phyloP scores from a whole-genome alignment of 192 early-diverging fungal genomes.

The Coemansia sp. region DNA sequence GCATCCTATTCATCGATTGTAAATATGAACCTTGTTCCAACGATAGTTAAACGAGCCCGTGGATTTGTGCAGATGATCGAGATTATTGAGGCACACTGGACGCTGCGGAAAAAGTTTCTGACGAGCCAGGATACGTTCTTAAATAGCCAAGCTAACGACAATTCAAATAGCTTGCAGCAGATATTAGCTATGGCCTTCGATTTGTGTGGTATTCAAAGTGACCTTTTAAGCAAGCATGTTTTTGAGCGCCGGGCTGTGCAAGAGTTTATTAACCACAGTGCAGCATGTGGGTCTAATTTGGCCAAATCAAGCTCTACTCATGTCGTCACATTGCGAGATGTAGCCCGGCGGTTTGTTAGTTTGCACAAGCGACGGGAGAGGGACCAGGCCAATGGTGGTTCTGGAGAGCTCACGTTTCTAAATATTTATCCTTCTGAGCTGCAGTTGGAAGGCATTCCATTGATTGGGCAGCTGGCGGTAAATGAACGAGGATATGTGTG shows the following conservation, averaged over 20 bases:
- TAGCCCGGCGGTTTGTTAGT: slow-evolving; percentile 16
- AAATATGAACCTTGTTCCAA: slow-evolving; percentile 2
- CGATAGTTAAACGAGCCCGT: slow-evolving; percentile 3
- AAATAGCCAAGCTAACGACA: background rate
- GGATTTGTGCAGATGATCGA: slow-evolving; percentile 40
- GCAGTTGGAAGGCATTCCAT: slow-evolving; percentile 16
- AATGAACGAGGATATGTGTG: slow-evolving; percentile 31
- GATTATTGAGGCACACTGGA: slow-evolving; percentile 34
- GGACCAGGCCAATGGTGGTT: background rate
- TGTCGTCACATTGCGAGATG: slow-evolving; percentile 21
- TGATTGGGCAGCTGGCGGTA: slow-evolving; percentile 28
- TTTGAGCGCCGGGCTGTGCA: background rate
- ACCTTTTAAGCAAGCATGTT: too few relatives aligned
- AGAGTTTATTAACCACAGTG: slow-evolving; percentile 1
- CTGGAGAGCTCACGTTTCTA: slow-evolving; percentile 4
- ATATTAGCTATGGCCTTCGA: too few relatives aligned
- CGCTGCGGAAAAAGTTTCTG: slow-evolving; percentile 29
- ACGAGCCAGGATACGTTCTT: background rate
- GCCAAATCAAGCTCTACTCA: background rate
- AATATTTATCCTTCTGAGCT: slow-evolving; percentile 19
- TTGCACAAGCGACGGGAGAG: background rate
- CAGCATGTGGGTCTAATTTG: too few relatives aligned
- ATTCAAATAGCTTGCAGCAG: too few relatives aligned
- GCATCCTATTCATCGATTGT: slow-evolving; percentile 2
- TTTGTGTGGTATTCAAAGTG: too few relatives aligned